These are phyloP conservation scores for Gloeopeniophorella convolvens DNA, from an alignment of 768 basidiomycete genomes.

Conservation along the genomic window DNA sequence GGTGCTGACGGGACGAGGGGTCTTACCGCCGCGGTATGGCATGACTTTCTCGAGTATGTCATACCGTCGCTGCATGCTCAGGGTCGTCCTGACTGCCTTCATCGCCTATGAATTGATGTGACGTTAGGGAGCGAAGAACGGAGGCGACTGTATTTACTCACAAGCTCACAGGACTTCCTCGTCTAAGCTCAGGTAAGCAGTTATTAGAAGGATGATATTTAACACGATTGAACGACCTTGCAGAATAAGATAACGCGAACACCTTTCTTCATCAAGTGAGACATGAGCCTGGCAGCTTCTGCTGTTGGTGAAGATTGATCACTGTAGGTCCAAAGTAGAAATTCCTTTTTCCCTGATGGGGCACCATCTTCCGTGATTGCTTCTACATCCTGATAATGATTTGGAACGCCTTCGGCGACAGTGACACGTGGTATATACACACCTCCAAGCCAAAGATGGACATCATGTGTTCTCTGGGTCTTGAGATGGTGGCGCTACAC, in stretches of 20 bases:
- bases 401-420: neutral
- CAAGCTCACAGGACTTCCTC: conserved; percentile 76
- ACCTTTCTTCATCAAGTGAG: conserved; percentile 76
- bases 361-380: conserved; percentile 76
- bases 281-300: conserved; percentile 69
- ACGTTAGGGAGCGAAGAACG: neutral
- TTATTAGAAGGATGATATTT: neutral
- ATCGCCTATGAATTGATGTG: conserved; percentile 51
- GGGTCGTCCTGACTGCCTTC: conserved; percentile 64
- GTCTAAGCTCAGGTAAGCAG: conserved; percentile 39
- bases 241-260: conserved; percentile 84
- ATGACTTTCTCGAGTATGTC: conserved; percentile 74
- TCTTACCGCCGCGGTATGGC: conserved; percentile 76
- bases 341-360: conserved; percentile 74
- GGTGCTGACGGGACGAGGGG: neutral
- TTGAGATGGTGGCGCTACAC: conserved; percentile 82
- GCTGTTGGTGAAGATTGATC: conserved; percentile 52
- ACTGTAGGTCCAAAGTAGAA: conserved; percentile 71
- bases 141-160: conserved; percentile 27
- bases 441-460: conserved; percentile 63
- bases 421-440: conserved; percentile 8
- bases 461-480: conserved; percentile 70
- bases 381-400: conserved; percentile 41
- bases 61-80: conserved; percentile 66
- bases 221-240: conserved; percentile 41